Evolutionary conservation across 768 basidiomycete genomes (phyloP).

Genomic region (Suillus bovinus): DNA sequence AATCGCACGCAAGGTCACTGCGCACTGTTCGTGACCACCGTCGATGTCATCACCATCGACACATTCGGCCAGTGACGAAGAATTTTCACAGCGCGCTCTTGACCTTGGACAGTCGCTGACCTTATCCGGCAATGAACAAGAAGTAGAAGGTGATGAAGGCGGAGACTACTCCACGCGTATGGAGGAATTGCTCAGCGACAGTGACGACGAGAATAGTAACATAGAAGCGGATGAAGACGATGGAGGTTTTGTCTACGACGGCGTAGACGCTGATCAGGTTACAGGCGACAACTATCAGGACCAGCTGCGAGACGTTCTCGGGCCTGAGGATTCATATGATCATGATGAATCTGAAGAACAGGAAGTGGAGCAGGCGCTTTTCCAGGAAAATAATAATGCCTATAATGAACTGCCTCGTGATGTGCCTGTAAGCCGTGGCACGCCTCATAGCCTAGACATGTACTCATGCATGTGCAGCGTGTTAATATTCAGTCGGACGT

Average conservation of each 20-base stretch:
- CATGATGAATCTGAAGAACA: conserved; percentile 47
- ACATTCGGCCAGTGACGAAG: neutral
- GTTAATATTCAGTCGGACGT: conserved; percentile 37
- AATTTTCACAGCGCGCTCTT: neutral
- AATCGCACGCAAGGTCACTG: neutral
- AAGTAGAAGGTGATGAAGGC: conserved; percentile 39
- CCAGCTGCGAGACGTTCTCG: conserved; percentile 72
- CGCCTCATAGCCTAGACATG: conserved; percentile 20
- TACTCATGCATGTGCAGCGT: conserved; percentile 33
- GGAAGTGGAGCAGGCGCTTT: conserved; percentile 48
- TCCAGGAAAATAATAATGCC: conserved; percentile 40
- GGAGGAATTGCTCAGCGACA: conserved; percentile 58
- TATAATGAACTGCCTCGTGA: conserved; percentile 23
- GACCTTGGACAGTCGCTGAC: conserved; percentile 13
- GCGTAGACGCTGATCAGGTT: conserved; percentile 55
- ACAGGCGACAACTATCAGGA: conserved; percentile 58
- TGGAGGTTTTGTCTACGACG: conserved; percentile 72
- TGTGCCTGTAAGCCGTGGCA: conserved; percentile 34
- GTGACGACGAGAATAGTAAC: conserved; percentile 28
- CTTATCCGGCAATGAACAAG: conserved; percentile 25
- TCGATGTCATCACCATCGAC: neutral
- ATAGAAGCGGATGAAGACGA: conserved; percentile 52
- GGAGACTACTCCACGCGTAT: conserved; percentile 69
- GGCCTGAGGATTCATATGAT: conserved; percentile 57
- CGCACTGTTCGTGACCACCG: neutral